Conservation (phyloP, 2,329 filamentous ascomycete species). For the Dryadomyces quercus-mongolicae region DNA sequence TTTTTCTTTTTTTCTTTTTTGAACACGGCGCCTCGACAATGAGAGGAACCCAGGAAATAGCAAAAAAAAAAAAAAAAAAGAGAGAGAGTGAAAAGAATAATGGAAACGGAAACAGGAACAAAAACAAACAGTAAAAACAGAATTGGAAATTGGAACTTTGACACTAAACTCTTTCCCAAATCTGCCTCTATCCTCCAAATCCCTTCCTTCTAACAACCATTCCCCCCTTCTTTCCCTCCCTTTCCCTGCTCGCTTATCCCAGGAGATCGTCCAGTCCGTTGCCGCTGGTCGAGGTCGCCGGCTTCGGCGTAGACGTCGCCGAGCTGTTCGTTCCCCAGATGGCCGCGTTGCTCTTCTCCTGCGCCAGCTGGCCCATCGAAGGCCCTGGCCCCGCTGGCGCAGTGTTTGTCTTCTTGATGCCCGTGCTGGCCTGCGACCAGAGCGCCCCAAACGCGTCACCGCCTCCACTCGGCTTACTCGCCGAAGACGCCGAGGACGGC, state of each 20-base stretch:
- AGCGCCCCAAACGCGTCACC: conserved; percentile 85
- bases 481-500: neutral
- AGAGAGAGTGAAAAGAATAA: too few species aligned
- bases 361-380: conserved; percentile 87
- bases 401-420: conserved; percentile 58
- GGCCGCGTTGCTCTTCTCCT: conserved; percentile 89
- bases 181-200: neutral
- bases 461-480: conserved; percentile 26
- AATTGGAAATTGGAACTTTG: neutral
- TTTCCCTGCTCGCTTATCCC: conserved; percentile 18
- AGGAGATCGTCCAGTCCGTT: conserved; percentile 35
- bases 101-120: too few species aligned
- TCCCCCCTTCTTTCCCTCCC: neutral
- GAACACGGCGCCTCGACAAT: neutral
- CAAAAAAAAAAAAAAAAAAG: too few species aligned
- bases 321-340: conserved; percentile 67
- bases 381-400: conserved; percentile 52
- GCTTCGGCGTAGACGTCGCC: conserved; percentile 14
- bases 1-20: neutral
- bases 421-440: conserved; percentile 63
- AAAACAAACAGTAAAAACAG: neutral
- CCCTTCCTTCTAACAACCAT: neutral
- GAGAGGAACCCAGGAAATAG: neutral
- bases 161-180: neutral
- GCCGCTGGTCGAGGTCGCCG: conserved; percentile 14